Base-by-base conservation (phyloP, 1,284 basidiomycete genomes). In the Thelephora terrestris region DNA sequence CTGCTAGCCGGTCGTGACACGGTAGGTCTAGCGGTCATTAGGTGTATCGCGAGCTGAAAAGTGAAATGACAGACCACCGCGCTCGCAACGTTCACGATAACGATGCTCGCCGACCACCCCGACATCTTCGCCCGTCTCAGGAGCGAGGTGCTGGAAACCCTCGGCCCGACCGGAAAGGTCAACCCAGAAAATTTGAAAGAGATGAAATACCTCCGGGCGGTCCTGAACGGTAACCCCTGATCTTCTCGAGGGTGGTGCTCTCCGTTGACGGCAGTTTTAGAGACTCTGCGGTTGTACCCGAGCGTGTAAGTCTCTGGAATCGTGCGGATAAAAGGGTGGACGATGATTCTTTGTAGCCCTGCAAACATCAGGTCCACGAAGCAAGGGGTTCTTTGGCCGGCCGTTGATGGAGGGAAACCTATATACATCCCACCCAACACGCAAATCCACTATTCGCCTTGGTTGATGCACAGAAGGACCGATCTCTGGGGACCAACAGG, bases 1-100 rank as follows among this genome's bases (percentile, higher is more conserved):
- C 60, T 74, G 47, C 66, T 74, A n/a, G 74, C 75, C 4, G 74
- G 71, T 6, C 63, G 75, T 17, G 74, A 76, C 52, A 75, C 74
- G 5, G 74, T 73, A 46, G 48, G 67, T 48, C 16, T n/a, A 23
- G 21, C 25, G n/a, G 21, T 12, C 9, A 18, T 6, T 18, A 23
- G 39, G 12, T 42, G 3, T 6, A 23, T 18, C 3, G 21, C 20
- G n/a, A 16, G 39, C 17, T n/a, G 17, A 23, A 12, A 14, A 18
- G 14, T 20, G 39, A 42, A 12, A 42, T 18, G 10, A 9, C 7
- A 42, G 39, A 42, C 39, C 25, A n/a, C 39, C 12, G 24, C n/a
- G n/a, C 20, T 42, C 6, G 20, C 25, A 25, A 42, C 39, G 17
- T 42, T 42, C 25, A 16, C 39, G 12, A 17, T 42, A 12, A 23